phyloP scores from a whole-genome alignment of 2,329 filamentous ascomycete species.

The Aspergillus quadrilineatus region DNA sequence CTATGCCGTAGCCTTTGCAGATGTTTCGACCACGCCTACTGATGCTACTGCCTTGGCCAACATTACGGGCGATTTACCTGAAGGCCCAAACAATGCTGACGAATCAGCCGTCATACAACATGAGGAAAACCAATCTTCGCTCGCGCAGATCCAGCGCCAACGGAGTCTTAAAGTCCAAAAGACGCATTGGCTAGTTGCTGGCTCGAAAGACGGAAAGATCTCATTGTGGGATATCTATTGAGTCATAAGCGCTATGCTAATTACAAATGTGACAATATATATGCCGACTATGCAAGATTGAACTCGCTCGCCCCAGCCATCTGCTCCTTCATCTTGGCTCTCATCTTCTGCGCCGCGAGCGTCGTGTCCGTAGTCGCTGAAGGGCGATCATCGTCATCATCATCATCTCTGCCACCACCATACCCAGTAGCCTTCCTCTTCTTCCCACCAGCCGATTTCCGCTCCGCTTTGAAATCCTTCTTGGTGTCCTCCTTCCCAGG shows the following conservation, averaged over 20 bases:
- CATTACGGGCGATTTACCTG: background rate
- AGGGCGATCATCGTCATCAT: constrained; percentile 27
- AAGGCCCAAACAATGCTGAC: background rate
- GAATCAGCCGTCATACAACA: constrained; percentile 3
- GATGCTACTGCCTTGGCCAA: background rate
- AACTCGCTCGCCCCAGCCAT: constrained; percentile 57
- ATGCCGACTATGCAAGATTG: constrained; percentile 52
- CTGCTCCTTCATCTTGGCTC: constrained; percentile 52
- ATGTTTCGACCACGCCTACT: constrained; percentile 26
- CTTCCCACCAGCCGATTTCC: constrained; percentile 37
- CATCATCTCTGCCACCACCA: constrained; percentile 22
- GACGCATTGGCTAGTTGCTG: constrained; percentile 86
- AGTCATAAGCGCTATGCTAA: constrained; percentile 28
- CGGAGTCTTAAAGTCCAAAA: constrained; percentile 63
- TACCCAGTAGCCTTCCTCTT: constrained; percentile 34
- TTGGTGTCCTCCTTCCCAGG: constrained; percentile 49
- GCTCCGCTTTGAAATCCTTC: constrained; percentile 48
- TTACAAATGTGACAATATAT: constrained; percentile 19
- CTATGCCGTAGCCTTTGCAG: constrained; percentile 74
- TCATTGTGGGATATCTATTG: constrained; percentile 94
- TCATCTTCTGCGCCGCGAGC: constrained; percentile 55
- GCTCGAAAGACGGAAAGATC: constrained; percentile 92
- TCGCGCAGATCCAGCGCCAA: constrained; percentile 60
- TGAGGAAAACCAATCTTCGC: constrained; percentile 19
- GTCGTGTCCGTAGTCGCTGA: constrained; percentile 35